Evolutionary conservation across 192 early-diverging fungal species (phyloP).

Genomic region (Podila minutissima): DNA sequence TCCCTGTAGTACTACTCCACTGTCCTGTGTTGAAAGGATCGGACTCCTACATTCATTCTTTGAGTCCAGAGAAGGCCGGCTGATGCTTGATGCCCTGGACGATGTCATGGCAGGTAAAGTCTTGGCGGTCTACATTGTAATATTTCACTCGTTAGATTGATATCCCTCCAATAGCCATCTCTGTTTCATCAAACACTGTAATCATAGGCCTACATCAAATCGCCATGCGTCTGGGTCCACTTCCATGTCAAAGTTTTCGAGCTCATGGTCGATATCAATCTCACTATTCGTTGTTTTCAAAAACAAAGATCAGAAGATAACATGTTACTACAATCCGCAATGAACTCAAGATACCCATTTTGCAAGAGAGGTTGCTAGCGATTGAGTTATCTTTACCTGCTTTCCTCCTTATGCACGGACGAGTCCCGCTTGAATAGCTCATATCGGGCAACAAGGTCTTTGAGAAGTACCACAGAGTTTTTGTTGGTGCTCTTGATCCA

Average conservation of each 20-base stretch:
- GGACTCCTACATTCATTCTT: constrained; percentile 19
- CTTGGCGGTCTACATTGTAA: constrained; percentile 21
- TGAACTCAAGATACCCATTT: not conserved
- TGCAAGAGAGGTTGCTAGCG: not conserved
- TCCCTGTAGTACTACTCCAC: constrained; percentile 34
- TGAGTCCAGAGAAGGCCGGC: constrained; percentile 23
- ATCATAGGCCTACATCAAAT: constrained; percentile 57
- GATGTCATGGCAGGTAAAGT: constrained; percentile 17
- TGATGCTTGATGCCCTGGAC: constrained; percentile 36
- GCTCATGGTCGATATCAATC: constrained; percentile 57
- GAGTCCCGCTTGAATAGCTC: constrained; percentile 65
- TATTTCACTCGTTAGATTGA: not conserved
- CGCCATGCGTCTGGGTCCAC: constrained; percentile 59
- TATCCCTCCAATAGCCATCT: not conserved
- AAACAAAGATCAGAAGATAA: not conserved
- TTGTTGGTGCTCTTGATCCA: constrained; percentile 75
- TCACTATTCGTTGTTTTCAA: constrained; percentile 12
- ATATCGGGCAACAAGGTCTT: constrained; percentile 72
- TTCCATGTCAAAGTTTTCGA: constrained; percentile 56
- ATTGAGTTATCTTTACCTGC: constrained; percentile 22
- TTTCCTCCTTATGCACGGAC: constrained; percentile 33
- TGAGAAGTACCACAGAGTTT: constrained; percentile 59
- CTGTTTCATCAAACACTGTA: not conserved
- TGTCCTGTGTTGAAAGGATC: constrained; percentile 32
- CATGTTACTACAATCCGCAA: not conserved